Conservation (phyloP, 441 rosid species). For the Monsonia emarginata region DNA sequence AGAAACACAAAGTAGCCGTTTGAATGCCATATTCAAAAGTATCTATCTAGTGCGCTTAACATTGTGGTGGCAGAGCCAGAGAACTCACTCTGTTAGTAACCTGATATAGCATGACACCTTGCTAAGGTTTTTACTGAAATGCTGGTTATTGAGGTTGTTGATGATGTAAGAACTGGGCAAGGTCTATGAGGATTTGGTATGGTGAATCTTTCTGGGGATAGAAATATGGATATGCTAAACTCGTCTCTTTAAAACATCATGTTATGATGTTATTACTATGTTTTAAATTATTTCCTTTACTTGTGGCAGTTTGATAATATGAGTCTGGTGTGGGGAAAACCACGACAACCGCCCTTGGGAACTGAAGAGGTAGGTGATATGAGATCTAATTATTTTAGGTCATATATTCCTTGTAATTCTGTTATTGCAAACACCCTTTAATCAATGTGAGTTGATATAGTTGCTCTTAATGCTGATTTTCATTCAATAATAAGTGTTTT, state of each 20-base stretch:
- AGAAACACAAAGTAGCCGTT: too few relatives aligned
- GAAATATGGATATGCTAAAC: neutral
- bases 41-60: neutral
- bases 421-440: neutral
- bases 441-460: neutral
- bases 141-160: neutral
- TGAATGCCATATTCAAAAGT: too few relatives aligned
- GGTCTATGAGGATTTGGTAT: neutral
- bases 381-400: neutral
- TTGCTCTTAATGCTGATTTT: neutral
- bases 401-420: neutral
- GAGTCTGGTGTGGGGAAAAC: conserved; percentile 84
- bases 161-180: neutral
- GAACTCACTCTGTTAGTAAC: neutral
- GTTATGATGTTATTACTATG: neutral
- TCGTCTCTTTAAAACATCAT: neutral
- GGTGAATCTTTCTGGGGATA: neutral
- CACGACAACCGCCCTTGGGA: conserved; percentile 71
- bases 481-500: neutral
- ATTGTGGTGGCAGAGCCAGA: neutral
- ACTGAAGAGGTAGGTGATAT: conserved; percentile 51
- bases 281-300: neutral
- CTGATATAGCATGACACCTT: too few relatives aligned
- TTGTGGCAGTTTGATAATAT: conserved; percentile 63
- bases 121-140: neutral